These are phyloP conservation scores for Leccinum pachyderme DNA, from an alignment of 1,284 basidiomycete species.

Conservation along the genomic window DNA sequence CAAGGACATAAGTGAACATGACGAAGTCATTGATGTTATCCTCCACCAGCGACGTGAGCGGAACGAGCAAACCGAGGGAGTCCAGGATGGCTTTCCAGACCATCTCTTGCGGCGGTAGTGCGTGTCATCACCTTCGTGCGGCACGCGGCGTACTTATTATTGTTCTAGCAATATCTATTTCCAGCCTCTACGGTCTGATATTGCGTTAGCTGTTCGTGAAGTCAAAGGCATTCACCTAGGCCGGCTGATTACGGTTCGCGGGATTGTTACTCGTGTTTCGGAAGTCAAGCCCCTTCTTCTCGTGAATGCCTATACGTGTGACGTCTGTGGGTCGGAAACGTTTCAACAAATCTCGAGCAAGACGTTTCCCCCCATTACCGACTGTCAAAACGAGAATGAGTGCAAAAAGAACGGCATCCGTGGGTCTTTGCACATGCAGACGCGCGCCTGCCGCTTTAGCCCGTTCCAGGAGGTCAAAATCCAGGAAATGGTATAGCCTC, in stretches of 20 bases:
- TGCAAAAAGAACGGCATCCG: constrained; percentile 88
- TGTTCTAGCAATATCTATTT: constrained; percentile 86
- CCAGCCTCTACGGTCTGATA: constrained; percentile 72
- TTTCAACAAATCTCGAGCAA: constrained; percentile 98
- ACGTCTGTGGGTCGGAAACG: constrained; percentile 96
- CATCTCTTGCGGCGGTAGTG: constrained; percentile 94
- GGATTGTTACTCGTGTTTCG: constrained; percentile 97
- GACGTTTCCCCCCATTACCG: constrained; percentile 84
- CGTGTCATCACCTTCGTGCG: constrained; percentile 36
- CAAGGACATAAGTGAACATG: constrained; percentile 83
- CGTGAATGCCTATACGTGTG: constrained; percentile 98
- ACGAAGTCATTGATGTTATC: constrained; percentile 94
- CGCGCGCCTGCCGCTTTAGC: constrained; percentile 93
- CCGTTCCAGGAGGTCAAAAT: constrained; percentile 99
- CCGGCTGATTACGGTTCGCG: constrained; percentile 91
- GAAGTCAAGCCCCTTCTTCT: constrained; percentile 98
- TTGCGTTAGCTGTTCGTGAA: constrained; percentile 86
- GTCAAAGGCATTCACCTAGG: constrained; percentile 88
- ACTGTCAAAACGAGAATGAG: constrained; percentile 81
- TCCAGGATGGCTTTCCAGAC: constrained; percentile 78
- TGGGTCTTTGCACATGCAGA: constrained; percentile 97
- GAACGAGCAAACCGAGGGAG: constrained; percentile 74
- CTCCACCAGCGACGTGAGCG: constrained; percentile 89
- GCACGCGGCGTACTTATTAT: constrained; percentile 18
- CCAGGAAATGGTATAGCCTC: constrained; percentile 86